Percentiles rank a stretch among this genome's conserved stretches.
Conservation (phyloP, 225 moss, liverwort and hornwort genomes). For the Climacium dendroides region DNA sequence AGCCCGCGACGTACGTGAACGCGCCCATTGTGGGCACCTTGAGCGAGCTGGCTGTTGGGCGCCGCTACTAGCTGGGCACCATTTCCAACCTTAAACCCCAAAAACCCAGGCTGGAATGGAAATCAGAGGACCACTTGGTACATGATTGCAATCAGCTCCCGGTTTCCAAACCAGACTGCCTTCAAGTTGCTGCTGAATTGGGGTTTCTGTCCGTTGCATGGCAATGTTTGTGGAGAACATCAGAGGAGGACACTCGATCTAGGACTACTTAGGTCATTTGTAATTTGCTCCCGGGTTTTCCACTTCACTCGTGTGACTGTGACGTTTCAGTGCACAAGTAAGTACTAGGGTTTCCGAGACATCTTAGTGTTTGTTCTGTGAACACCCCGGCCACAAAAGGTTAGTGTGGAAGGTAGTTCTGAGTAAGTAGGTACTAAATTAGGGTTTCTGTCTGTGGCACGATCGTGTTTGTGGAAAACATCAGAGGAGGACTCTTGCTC, state of each 20-base stretch:
- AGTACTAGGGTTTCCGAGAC: not conserved
- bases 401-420: not conserved
- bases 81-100: not conserved
- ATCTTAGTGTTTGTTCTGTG: not conserved
- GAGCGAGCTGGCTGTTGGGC: constrained; percentile 24
- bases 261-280: not conserved
- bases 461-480: not conserved
- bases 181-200: not conserved
- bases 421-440: not conserved
- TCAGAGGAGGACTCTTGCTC: not conserved
- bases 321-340: not conserved
- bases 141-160: not conserved
- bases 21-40: constrained; percentile 26
- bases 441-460: not conserved
- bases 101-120: not conserved
- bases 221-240: not conserved
- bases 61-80: not conserved
- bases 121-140: not conserved
- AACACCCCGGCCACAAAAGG: not conserved
- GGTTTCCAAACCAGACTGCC: not conserved
- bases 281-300: constrained; percentile 9
- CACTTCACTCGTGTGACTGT: not conserved
- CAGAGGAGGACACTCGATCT: not conserved
- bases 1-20: constrained; percentile 30
- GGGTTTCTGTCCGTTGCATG: not conserved